Evolutionary conservation across 768 basidiomycete genomes (phyloP).

Genomic region (Phlegmacium glaucopus): DNA sequence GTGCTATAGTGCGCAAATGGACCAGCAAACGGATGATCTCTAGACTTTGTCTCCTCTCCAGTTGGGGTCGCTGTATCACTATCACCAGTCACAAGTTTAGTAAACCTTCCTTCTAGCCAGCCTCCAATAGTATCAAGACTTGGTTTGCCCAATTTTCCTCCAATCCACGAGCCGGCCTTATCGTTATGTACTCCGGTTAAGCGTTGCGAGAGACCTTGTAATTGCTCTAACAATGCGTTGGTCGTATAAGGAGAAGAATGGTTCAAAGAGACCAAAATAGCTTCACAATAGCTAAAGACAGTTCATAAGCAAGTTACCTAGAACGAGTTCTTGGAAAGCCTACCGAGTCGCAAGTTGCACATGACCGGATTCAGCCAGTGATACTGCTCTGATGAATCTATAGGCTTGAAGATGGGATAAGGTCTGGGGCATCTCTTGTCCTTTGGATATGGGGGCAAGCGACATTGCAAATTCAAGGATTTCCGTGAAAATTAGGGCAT

Average conservation of each 20-base stretch:
- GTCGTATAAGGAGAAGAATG: slow-evolving; percentile 68
- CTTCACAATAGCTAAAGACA: slow-evolving; percentile 85
- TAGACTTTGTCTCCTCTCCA: slow-evolving; percentile 34
- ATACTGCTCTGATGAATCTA: slow-evolving; percentile 72
- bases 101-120: slow-evolving; percentile 90
- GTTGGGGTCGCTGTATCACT: slow-evolving; percentile 46
- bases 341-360: slow-evolving; percentile 75
- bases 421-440: slow-evolving; percentile 82
- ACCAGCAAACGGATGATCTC: slow-evolving; percentile 52
- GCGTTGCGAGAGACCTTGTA: slow-evolving; percentile 77
- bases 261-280: slow-evolving; percentile 66
- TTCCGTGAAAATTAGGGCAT: slow-evolving; percentile 83
- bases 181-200: slow-evolving; percentile 71
- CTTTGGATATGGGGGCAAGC: slow-evolving; percentile 66
- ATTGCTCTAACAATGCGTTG: slow-evolving; percentile 61
- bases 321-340: slow-evolving; percentile 1
- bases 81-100: slow-evolving; percentile 94
- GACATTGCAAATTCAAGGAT: slow-evolving; percentile 89
- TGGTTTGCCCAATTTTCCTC: slow-evolving; percentile 83
- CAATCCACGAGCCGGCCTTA: slow-evolving; percentile 82
- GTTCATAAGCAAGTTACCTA: not conserved
- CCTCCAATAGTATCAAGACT: slow-evolving; percentile 88
- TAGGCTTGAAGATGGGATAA: slow-evolving; percentile 87
- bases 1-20: slow-evolving; percentile 93
- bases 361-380: slow-evolving; percentile 80